Percentiles rank a stretch among this genome's conserved stretches.
These are phyloP conservation scores for Eruca vesicaria DNA, from an alignment of 441 rosid species.

Conservation along the genomic window DNA sequence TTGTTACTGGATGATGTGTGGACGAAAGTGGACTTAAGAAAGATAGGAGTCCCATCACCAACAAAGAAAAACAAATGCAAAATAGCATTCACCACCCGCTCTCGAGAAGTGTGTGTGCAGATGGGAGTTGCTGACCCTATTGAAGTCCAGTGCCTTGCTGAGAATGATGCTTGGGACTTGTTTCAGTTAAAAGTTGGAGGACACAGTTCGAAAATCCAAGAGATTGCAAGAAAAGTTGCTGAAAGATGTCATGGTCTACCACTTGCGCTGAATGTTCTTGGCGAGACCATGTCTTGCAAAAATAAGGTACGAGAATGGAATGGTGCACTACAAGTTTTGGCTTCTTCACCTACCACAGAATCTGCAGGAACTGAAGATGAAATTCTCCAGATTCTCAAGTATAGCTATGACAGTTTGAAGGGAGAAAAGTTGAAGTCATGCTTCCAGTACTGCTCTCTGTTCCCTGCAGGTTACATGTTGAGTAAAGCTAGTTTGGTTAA, in stretches of 20 bases:
- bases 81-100: slow-evolving; percentile 35
- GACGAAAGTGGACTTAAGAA: background rate
- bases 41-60: slow-evolving; percentile 20
- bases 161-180: background rate
- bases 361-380: slow-evolving; percentile 11
- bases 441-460: slow-evolving; percentile 29
- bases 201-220: background rate
- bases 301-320: slow-evolving; percentile 28
- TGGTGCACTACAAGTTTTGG: slow-evolving; percentile 12
- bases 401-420: slow-evolving; percentile 30
- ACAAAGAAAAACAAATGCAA: slow-evolving; percentile 13
- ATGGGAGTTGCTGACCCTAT: slow-evolving; percentile 23
- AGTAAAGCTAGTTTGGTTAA: slow-evolving; percentile 15
- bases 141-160: slow-evolving; percentile 13
- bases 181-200: slow-evolving; percentile 5
- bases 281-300: slow-evolving; percentile 25
- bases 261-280: slow-evolving; percentile 32
- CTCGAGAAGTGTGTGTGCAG: slow-evolving; percentile 3
- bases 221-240: slow-evolving; percentile 8
- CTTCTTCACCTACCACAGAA: background rate
- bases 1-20: slow-evolving; percentile 34
- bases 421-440: background rate
- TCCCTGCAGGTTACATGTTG: slow-evolving; percentile 15
- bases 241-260: slow-evolving; percentile 29
- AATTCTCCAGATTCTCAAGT: slow-evolving; percentile 14